Conservation (phyloP, 1,139 yeast genomes). For the Sugiyamaella paludigena region DNA sequence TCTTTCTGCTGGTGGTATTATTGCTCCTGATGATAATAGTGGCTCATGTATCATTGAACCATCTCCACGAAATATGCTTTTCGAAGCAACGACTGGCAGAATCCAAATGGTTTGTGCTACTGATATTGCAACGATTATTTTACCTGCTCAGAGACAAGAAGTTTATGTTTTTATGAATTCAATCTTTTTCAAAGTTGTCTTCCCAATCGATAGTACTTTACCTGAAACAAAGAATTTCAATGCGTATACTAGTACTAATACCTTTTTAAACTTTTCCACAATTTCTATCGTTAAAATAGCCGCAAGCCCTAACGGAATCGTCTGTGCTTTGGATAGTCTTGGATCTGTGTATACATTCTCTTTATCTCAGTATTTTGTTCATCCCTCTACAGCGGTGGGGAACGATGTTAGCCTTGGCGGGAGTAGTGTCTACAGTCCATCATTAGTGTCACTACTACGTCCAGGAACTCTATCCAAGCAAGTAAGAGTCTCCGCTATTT, state of each 20-base stretch:
- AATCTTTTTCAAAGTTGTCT: conserved; percentile 51
- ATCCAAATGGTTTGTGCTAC: conserved; percentile 62
- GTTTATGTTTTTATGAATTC: conserved; percentile 62
- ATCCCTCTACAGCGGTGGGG: not conserved
- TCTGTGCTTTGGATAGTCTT: conserved; percentile 32
- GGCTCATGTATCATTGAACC: conserved; percentile 26
- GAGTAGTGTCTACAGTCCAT: not conserved
- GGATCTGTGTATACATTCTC: conserved; percentile 37
- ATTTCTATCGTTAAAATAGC: conserved; percentile 26
- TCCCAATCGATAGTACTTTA: conserved; percentile 21
- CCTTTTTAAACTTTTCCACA: conserved; percentile 12
- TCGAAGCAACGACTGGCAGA: conserved; percentile 46
- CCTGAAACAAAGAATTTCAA: conserved; percentile 13
- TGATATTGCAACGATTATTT: conserved; percentile 69
- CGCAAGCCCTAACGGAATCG: conserved; percentile 27
- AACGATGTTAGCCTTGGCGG: not conserved
- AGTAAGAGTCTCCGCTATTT: conserved; percentile 26
- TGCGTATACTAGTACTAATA: conserved; percentile 23
- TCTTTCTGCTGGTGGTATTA: conserved; percentile 14
- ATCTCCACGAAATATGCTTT: conserved; percentile 43
- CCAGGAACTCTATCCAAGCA: conserved; percentile 20
- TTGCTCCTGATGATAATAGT: conserved; percentile 1
- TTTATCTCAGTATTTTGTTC: conserved; percentile 15
- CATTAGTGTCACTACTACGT: conserved; percentile 1
- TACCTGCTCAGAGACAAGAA: conserved; percentile 53